Base-by-base conservation (phyloP, 305 asterid species). In the Fraxinus dipetala region DNA sequence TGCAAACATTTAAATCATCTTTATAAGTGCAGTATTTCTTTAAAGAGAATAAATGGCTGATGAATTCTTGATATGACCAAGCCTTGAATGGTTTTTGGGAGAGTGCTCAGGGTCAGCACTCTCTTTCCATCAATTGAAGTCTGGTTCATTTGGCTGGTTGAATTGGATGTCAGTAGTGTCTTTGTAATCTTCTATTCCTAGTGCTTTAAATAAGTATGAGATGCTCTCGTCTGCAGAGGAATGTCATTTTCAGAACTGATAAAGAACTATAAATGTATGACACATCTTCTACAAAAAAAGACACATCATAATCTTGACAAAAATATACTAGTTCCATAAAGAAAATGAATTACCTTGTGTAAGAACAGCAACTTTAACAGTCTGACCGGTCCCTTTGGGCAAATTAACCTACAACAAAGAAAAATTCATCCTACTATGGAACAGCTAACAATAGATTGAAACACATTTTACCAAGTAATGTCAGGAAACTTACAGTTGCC, bases 301-400 rank as follows among this genome's bases (percentile, higher is more conserved):
- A 30, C 11, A 24, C 75, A 28, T 54, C 11, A 24, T 36, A 56
- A 78, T 40, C 45, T 32, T 51, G 76, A 43, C 20, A 54, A 61
- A 77, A 26, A 18, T 76, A 82, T 48, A n/a, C 4, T 30, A 54
- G 16, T 13, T 9, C 14, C 67, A 22, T 32, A 40, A 24, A 20
- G 78, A 16, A 54, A 5, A 74, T 72, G 76, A 43, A 75, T 80
- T 86, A 93, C 98, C 99, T 94, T 95, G 99, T n/a, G 99, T 95
- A 82, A 95, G 96, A 63, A 95, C 99, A 35, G 97, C 98, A 89
- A 95, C 93, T 89, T 89, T 93, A 84, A 95, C 88, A 5, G 92
- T 85, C 85, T 95, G 99, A 75, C 99, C 99, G 83, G 99, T 95
- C 76, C 99, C 99, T 86, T 91, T 95, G 56, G 99, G 98, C 88